phyloP scores from a whole-genome alignment of 306 rosid genomes.

The Casuarina glauca region DNA sequence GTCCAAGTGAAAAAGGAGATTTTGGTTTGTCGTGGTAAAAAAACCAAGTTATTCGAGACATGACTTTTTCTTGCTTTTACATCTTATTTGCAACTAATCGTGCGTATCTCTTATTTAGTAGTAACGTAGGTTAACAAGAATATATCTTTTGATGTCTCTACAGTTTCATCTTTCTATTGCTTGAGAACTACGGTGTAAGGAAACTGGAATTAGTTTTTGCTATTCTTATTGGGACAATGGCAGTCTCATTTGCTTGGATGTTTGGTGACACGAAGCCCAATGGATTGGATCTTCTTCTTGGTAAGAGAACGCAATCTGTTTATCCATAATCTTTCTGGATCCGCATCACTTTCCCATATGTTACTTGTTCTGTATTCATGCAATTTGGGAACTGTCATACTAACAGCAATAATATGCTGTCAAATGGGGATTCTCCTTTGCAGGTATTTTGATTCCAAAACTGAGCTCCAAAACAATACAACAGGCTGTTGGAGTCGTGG shows the following conservation, averaged over 20 bases:
- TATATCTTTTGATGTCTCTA: conserved; percentile 25
- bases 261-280: conserved; percentile 85
- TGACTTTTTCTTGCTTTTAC: neutral
- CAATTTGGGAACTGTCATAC: neutral
- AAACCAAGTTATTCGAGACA: neutral
- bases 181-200: conserved; percentile 97
- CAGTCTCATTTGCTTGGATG: conserved; percentile 95
- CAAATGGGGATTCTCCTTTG: conserved; percentile 7
- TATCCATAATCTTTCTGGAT: neutral
- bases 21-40: neutral
- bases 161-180: conserved; percentile 91
- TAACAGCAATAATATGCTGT: conserved; percentile 21
- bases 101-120: neutral
- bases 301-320: conserved; percentile 38
- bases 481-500: conserved; percentile 97
- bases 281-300: conserved; percentile 83
- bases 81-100: neutral
- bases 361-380: conserved; percentile 2
- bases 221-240: conserved; percentile 86
- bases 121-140: conserved; percentile 5
- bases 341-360: neutral
- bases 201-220: conserved; percentile 94
- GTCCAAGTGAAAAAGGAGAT: neutral
- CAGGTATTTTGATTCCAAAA: conserved; percentile 89
- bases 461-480: conserved; percentile 86